Conservation (phyloP, 2,329 filamentous ascomycete genomes). For the Curvularia sp. region DNA sequence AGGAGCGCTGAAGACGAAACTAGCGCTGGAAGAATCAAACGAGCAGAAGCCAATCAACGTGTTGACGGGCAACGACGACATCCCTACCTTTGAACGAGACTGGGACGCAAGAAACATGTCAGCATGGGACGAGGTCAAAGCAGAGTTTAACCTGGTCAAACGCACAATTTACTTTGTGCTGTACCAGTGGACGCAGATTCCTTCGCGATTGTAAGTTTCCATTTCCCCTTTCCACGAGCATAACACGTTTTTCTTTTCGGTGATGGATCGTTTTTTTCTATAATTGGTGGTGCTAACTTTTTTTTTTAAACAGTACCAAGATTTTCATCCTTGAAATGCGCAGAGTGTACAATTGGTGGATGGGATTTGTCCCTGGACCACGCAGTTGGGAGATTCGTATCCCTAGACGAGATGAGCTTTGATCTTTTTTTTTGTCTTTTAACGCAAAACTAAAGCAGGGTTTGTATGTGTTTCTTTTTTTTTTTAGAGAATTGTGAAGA, state of each 20-base stretch:
- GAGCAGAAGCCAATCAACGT: conserved; percentile 19
- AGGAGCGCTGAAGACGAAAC: conserved; percentile 44
- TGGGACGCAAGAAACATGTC: conserved; percentile 55
- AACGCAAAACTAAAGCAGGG: too few relatives aligned
- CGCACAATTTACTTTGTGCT: conserved; percentile 71
- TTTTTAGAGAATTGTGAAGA: background rate
- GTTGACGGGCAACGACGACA: conserved; percentile 48
- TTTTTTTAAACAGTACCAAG: too few relatives aligned
- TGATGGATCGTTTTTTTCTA: too few relatives aligned
- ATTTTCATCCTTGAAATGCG: conserved; percentile 63
- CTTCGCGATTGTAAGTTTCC: conserved; percentile 69
- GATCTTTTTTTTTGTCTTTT: conserved; percentile 5
- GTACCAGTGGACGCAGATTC: conserved; percentile 72
- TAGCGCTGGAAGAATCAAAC: conserved; percentile 31
- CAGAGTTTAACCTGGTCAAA: conserved; percentile 70
- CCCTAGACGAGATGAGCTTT: conserved; percentile 42
- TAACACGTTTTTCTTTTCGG: too few relatives aligned
- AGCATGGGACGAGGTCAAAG: conserved; percentile 64
- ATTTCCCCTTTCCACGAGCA: background rate
- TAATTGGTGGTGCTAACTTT: too few relatives aligned
- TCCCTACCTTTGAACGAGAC: conserved; percentile 52
- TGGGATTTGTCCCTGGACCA: conserved; percentile 66
- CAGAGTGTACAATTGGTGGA: conserved; percentile 67
- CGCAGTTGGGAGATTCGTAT: conserved; percentile 62
- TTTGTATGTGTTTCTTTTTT: background rate